Percentiles rank a stretch among this genome's conserved stretches.
Evolutionary conservation across 768 basidiomycete species (phyloP).

Genomic region (Serendipita vermifera): DNA sequence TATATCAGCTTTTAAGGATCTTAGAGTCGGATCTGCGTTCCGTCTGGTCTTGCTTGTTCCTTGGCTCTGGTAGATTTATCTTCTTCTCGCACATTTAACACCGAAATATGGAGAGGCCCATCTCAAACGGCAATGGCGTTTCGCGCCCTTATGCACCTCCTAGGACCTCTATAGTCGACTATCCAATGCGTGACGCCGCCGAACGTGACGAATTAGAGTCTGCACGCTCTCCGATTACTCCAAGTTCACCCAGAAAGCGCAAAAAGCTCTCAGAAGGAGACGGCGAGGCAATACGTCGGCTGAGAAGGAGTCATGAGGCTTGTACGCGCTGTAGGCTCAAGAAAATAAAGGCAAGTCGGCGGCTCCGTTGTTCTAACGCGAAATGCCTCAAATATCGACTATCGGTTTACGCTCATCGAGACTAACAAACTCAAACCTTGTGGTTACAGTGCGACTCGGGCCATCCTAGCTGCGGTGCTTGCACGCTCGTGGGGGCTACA

Average conservation of each 20-base stretch:
- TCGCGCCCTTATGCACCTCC: too few species aligned
- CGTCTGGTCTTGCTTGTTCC: neutral
- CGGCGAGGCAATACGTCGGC: constrained; percentile 51
- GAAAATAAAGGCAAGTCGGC: constrained; percentile 77
- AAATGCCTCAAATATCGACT: constrained; percentile 15
- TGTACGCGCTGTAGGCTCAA: constrained; percentile 89
- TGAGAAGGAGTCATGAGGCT: constrained; percentile 81
- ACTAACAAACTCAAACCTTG: constrained; percentile 49
- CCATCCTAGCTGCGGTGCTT: constrained; percentile 76
- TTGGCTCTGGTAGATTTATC: neutral
- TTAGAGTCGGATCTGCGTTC: neutral
- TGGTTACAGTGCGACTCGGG: constrained; percentile 70
- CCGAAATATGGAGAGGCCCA: neutral
- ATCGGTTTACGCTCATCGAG: constrained; percentile 44
- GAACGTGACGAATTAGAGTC: constrained; percentile 12
- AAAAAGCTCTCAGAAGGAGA: constrained; percentile 41
- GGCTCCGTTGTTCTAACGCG: constrained; percentile 36
- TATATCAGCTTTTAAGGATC: neutral
- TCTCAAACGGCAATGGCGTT: neutral
- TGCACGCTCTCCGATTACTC: constrained; percentile 11
- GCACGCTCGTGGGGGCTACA: constrained; percentile 60
- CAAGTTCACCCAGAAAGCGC: constrained; percentile 28
- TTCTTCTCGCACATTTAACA: neutral
- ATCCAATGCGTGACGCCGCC: constrained; percentile 1
- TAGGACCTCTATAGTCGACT: neutral